phyloP scores from a whole-genome alignment of 2,329 filamentous ascomycete genomes.

The Phoma sp. region DNA sequence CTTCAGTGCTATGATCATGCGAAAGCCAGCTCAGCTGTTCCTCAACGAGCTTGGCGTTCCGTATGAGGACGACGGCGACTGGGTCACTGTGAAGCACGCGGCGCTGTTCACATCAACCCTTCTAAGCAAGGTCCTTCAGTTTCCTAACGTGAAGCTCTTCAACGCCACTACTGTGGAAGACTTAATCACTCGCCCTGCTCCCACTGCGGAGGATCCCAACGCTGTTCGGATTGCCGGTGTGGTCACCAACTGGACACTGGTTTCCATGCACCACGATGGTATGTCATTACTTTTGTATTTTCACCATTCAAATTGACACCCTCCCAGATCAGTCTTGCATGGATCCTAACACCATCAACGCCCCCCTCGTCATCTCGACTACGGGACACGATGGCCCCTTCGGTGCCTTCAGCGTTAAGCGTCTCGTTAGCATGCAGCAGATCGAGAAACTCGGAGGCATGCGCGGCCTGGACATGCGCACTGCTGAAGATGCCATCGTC shows the following conservation, averaged over 20 bases:
- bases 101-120: constrained; percentile 90
- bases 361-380: constrained; percentile 84
- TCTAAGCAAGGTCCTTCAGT: constrained; percentile 78
- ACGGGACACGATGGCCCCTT: constrained; percentile 92
- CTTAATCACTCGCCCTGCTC: constrained; percentile 76
- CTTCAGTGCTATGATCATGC: constrained; percentile 94
- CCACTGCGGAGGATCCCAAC: constrained; percentile 50
- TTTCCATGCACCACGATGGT: constrained; percentile 64
- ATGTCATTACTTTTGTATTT: background rate
- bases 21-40: constrained; percentile 88
- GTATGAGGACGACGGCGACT: constrained; percentile 86
- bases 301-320: background rate
- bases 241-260: constrained; percentile 95
- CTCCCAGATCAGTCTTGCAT: constrained; percentile 84
- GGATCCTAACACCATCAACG: constrained; percentile 97
- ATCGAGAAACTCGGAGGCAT: constrained; percentile 87
- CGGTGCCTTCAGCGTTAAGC: constrained; percentile 89
- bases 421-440: constrained; percentile 85
- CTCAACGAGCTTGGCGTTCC: constrained; percentile 79
- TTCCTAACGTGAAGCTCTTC: constrained; percentile 95
- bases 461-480: constrained; percentile 91
- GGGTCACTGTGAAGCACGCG: constrained; percentile 92
- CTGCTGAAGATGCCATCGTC: constrained; percentile 90
- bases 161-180: constrained; percentile 94
- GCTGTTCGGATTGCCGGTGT: constrained; percentile 80